Percentiles rank a stretch among this genome's conserved stretches.
Evolutionary conservation across 2,329 filamentous ascomycete species (phyloP).

Genomic region (Mollisia scopiformis): DNA sequence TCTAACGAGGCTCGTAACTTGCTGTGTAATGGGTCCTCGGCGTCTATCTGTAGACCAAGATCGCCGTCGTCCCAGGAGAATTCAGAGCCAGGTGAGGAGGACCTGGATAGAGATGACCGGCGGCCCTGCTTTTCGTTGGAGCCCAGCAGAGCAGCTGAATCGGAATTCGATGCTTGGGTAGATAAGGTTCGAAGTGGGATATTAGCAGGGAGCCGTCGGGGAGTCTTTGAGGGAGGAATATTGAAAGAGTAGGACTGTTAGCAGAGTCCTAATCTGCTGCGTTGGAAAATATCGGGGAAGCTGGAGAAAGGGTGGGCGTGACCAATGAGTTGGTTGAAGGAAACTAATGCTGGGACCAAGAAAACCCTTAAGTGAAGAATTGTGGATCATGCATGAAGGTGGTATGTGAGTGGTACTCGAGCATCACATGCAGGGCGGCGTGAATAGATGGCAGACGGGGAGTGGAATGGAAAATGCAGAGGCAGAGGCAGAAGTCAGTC

Average conservation of each 20-base stretch:
- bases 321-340: no score
- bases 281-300: slow-evolving; percentile 11
- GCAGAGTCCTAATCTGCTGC: slow-evolving; percentile 72
- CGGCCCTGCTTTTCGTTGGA: slow-evolving; percentile 44
- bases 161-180: slow-evolving; percentile 40
- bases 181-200: slow-evolving; percentile 83
- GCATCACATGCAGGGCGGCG: no score
- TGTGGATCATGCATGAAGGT: no score
- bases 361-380: no score
- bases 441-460: no score
- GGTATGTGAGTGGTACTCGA: no score
- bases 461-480: no score
- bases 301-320: not conserved
- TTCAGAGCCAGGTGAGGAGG: slow-evolving; percentile 64
- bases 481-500: no score
- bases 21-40: slow-evolving; percentile 78
- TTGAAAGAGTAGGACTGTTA: slow-evolving; percentile 79
- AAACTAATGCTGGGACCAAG: no score
- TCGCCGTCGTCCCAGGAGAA: slow-evolving; percentile 95
- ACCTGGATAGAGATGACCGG: slow-evolving; percentile 50
- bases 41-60: slow-evolving; percentile 87
- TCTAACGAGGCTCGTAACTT: slow-evolving; percentile 64
- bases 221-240: slow-evolving; percentile 75
- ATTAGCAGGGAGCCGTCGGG: slow-evolving; percentile 75
- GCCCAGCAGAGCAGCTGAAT: slow-evolving; percentile 51